phyloP scores from a whole-genome alignment of 345 rosid species.

The Luvunga scandens region DNA sequence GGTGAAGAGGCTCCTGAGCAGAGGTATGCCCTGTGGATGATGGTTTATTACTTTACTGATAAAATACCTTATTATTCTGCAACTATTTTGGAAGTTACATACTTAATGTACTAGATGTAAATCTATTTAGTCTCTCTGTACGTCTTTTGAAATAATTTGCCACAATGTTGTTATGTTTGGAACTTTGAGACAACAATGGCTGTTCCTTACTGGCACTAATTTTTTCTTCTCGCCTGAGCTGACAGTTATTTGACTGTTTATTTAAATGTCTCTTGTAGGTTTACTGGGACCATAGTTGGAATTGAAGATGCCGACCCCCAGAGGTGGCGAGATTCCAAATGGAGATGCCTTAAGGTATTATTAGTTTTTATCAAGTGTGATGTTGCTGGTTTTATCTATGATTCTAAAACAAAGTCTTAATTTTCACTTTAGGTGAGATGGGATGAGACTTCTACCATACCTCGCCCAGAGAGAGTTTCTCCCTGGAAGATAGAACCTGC shows the following conservation, averaged over 20 bases:
- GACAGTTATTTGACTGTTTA: neutral
- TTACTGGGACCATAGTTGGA: constrained; percentile 80
- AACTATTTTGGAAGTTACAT: neutral
- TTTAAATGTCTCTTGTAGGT: constrained; percentile 34
- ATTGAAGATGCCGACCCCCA: constrained; percentile 56
- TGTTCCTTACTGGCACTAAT: neutral
- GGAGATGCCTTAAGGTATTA: constrained; percentile 84
- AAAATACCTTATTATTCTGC: neutral
- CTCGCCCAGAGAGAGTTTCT: constrained; percentile 85
- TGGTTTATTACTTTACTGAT: neutral
- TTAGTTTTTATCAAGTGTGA: neutral
- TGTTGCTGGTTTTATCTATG: neutral
- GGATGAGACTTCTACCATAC: constrained; percentile 72
- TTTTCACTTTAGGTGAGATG: constrained; percentile 60
- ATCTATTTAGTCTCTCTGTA: neutral
- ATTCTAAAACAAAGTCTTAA: constrained; percentile 5
- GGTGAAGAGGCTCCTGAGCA: constrained; percentile 93
- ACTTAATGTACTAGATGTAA: neutral
- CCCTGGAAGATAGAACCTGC: constrained; percentile 92
- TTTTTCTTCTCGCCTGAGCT: neutral
- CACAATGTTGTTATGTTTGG: neutral
- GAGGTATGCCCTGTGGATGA: constrained; percentile 37
- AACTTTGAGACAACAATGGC: neutral
- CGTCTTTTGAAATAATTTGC: neutral
- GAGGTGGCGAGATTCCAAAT: constrained; percentile 66